These are phyloP conservation scores for Solanum bulbocastanum DNA, from an alignment of 257 asterid genomes.

Conservation along the genomic window DNA sequence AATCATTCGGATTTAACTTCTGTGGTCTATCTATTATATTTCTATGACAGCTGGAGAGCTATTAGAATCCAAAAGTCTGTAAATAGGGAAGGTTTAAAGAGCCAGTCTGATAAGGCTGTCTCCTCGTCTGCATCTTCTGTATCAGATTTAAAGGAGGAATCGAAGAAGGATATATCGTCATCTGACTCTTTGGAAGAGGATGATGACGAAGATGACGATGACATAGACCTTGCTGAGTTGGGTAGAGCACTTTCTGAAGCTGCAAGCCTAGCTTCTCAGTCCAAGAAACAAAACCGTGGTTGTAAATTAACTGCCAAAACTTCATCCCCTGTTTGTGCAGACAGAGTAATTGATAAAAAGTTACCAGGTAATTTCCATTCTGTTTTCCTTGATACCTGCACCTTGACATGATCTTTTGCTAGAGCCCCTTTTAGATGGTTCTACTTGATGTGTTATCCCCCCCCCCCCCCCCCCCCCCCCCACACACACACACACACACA, in stretches of 20 bases:
- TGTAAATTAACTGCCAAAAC: slow-evolving; percentile 20
- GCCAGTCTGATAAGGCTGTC: slow-evolving; percentile 10
- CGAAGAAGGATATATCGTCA: slow-evolving; percentile 44
- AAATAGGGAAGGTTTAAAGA: slow-evolving; percentile 9
- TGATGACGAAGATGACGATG: slow-evolving; percentile 26
- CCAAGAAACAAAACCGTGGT: slow-evolving; percentile 29
- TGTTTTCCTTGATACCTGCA: background rate
- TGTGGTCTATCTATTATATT: background rate
- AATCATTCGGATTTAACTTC: background rate
- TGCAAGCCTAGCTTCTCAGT: slow-evolving; percentile 27
- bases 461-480: too few relatives aligned
- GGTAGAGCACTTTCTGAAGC: slow-evolving; percentile 68
- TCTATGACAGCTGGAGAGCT: slow-evolving; percentile 58
- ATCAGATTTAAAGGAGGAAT: slow-evolving; percentile 26
- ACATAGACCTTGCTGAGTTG: slow-evolving; percentile 67
- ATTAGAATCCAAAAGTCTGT: slow-evolving; percentile 67
- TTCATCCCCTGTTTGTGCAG: slow-evolving; percentile 6
- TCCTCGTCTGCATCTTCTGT: slow-evolving; percentile 16
- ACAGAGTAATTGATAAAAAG: slow-evolving; percentile 32
- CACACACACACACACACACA: too few relatives aligned
- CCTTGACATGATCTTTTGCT: background rate
- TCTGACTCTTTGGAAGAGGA: slow-evolving; percentile 30
- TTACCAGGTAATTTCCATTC: slow-evolving; percentile 38
- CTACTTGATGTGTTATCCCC: background rate
- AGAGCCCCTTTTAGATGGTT: background rate